Percentiles rank a stretch among this genome's conserved stretches.
Evolutionary conservation across 805 yeast species (phyloP).

Genomic region (Grigorovia jiainica): DNA sequence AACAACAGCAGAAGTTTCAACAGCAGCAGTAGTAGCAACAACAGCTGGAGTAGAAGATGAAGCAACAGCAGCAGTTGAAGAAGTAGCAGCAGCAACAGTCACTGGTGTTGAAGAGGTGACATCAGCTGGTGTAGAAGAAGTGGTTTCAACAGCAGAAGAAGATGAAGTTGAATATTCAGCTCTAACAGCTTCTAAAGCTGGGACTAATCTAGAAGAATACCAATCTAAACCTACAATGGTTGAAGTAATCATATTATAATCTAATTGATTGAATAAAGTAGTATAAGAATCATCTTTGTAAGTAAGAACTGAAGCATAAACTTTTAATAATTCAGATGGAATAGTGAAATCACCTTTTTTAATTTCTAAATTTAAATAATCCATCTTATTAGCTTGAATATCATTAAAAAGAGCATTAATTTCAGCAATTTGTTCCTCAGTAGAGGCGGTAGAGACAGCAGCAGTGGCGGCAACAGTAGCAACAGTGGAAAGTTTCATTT

Average conservation of each 20-base stretch:
- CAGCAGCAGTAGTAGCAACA: background rate
- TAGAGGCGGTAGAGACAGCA: conserved; percentile 8
- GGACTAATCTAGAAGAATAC: conserved; percentile 22
- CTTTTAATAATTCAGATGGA: conserved; percentile 22
- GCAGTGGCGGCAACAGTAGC: conserved; percentile 5
- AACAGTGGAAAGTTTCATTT: conserved; percentile 5
- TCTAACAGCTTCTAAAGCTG: conserved; percentile 8
- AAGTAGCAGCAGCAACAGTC: background rate
- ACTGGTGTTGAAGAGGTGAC: conserved; percentile 3
- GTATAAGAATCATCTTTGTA: conserved; percentile 30
- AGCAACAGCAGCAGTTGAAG: background rate
- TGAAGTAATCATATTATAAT: conserved; percentile 18
- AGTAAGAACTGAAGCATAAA: conserved; percentile 23
- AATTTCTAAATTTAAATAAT: conserved; percentile 9
- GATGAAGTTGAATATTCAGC: conserved; percentile 3
- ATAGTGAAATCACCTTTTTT: conserved; percentile 11
- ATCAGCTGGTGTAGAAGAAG: conserved; percentile 3
- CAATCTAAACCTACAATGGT: conserved; percentile 28
- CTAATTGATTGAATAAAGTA: conserved; percentile 21
- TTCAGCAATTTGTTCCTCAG: conserved; percentile 17
- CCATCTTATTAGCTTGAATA: conserved; percentile 7
- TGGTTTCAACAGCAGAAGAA: conserved; percentile 3
- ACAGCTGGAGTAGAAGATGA: background rate
- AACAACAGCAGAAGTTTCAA: background rate
- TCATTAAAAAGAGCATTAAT: conserved; percentile 13